These are phyloP conservation scores for Candida ortonii DNA, from an alignment of 805 yeast genomes.

Conservation along the genomic window DNA sequence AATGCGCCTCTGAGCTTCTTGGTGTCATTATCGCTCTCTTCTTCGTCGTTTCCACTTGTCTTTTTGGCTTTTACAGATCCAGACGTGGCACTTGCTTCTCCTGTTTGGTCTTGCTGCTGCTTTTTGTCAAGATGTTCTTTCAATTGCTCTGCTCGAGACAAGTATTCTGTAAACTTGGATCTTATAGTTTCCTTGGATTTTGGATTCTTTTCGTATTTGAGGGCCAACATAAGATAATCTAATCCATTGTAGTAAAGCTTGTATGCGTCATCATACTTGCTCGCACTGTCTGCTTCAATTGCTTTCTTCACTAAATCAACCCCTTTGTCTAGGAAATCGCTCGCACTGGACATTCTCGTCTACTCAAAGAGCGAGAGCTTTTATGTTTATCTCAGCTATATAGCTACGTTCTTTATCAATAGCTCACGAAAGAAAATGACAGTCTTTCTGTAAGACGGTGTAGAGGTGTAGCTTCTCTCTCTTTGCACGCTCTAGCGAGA, in stretches of 20 bases:
- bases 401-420: too few species aligned
- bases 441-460: too few species aligned
- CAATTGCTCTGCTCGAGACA: constrained; percentile 89
- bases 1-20: constrained; percentile 88
- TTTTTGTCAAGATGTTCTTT: constrained; percentile 80
- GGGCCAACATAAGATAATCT: constrained; percentile 92
- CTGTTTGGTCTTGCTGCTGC: constrained; percentile 42
- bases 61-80: constrained; percentile 59
- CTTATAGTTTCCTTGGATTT: constrained; percentile 85
- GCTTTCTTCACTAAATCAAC: constrained; percentile 92
- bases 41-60: constrained; percentile 43
- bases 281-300: constrained; percentile 87
- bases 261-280: constrained; percentile 91
- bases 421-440: too few species aligned
- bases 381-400: too few species aligned
- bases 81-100: constrained; percentile 50
- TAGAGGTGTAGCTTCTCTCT: too few species aligned
- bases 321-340: constrained; percentile 85
- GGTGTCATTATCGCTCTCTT: constrained; percentile 75
- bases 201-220: constrained; percentile 90
- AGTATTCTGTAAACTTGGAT: constrained; percentile 85
- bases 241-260: constrained; percentile 88
- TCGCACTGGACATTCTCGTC: constrained; percentile 35
- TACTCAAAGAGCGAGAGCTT: too few species aligned
- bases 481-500: too few species aligned